Evolutionary conservation across 352 stramenopile species (phyloP).

Genomic region (Phytophthora citricola): DNA sequence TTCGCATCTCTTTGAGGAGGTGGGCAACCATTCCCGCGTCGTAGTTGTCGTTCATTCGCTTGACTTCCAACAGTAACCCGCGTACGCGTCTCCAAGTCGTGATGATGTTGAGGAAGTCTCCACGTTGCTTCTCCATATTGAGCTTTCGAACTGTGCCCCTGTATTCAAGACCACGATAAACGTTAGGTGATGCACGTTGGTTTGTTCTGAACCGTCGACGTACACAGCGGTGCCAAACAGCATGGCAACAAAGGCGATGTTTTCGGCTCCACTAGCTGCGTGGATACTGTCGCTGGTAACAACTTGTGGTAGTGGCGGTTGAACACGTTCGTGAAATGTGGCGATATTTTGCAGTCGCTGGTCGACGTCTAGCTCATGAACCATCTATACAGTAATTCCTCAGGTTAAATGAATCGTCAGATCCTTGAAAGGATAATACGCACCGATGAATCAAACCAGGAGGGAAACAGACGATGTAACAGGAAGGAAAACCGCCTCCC

Average conservation of each 20-base stretch:
- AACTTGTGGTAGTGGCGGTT: slow-evolving; percentile 68
- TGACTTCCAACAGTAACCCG: slow-evolving; percentile 60
- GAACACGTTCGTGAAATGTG: slow-evolving; percentile 68
- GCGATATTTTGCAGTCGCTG: slow-evolving; percentile 75
- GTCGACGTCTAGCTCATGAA: slow-evolving; percentile 78
- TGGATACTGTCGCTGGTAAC: slow-evolving; percentile 81
- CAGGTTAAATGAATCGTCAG: not conserved
- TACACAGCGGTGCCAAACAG: slow-evolving; percentile 78
- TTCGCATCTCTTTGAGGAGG: slow-evolving; percentile 84
- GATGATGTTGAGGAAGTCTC: slow-evolving; percentile 68
- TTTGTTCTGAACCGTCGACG: slow-evolving; percentile 6
- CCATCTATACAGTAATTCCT: slow-evolving; percentile 56
- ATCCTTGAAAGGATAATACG: not conserved
- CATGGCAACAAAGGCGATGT: slow-evolving; percentile 82
- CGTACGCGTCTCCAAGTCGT: slow-evolving; percentile 84
- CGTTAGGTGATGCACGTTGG: not conserved
- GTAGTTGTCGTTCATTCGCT: slow-evolving; percentile 80
- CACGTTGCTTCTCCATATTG: slow-evolving; percentile 71
- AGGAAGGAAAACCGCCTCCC: slow-evolving; percentile 73
- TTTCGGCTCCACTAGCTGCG: slow-evolving; percentile 63
- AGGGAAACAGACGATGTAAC: slow-evolving; percentile 76
- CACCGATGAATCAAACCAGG: slow-evolving; percentile 73
- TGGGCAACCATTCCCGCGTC: slow-evolving; percentile 73
- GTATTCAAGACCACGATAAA: slow-evolving; percentile 2
- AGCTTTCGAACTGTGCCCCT: slow-evolving; percentile 58